These are phyloP conservation scores for Lentinula boryana DNA, from an alignment of 768 basidiomycete species.

Conservation along the genomic window DNA sequence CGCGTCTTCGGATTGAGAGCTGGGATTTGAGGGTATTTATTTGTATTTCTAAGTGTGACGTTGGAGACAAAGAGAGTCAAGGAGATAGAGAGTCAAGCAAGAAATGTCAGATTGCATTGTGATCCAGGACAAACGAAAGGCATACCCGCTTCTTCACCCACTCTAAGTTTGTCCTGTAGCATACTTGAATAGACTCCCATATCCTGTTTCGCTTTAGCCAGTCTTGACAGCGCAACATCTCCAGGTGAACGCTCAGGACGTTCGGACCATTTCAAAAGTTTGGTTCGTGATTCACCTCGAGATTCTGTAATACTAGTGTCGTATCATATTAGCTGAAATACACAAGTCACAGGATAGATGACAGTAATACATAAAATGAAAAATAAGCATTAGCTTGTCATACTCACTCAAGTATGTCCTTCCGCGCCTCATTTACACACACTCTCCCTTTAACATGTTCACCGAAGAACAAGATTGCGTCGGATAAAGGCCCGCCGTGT, in stretches of 20 bases:
- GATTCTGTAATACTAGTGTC: neutral
- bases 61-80: neutral
- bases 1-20: neutral
- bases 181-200: slow-evolving; percentile 2
- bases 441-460: slow-evolving; percentile 12
- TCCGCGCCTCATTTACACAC: slow-evolving; percentile 4
- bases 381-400: neutral
- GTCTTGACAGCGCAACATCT: slow-evolving; percentile 10
- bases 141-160: neutral
- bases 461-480: slow-evolving; percentile 11
- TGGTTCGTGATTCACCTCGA: slow-evolving; percentile 1
- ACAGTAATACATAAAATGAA: neutral
- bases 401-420: neutral
- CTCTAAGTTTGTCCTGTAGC: neutral
- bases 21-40: neutral
- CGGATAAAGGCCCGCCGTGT: slow-evolving; percentile 8
- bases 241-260: slow-evolving; percentile 6
- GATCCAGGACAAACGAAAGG: too few species aligned
- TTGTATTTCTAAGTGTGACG: neutral
- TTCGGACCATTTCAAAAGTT: neutral
- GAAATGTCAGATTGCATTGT: too few species aligned
- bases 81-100: too few species aligned
- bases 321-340: neutral
- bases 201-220: slow-evolving; percentile 7
- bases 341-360: neutral